Base-by-base conservation (phyloP, 2,329 filamentous ascomycete species). In the Exophiala oligosperma region DNA sequence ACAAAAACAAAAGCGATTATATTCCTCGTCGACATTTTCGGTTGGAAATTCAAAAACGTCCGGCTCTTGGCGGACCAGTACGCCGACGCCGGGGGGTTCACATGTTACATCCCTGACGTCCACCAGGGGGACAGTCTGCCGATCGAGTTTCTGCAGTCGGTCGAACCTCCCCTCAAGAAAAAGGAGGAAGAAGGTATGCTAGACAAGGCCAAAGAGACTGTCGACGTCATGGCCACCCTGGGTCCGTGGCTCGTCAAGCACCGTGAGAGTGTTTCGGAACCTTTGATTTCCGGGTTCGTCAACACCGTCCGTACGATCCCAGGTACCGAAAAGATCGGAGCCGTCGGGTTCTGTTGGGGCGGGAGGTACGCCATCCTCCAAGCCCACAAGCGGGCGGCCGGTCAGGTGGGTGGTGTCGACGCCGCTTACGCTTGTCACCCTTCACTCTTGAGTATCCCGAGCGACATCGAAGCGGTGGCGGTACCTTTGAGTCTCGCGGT, bases 281-380 rank as follows among this genome's bases (percentile, higher is more conserved):
- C 76, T 0, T 54, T 78, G n/a, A 75, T 78, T 56, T 73, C 76
- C 35, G 70, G 69, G 44, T 79, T 77, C 67, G 74, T 78, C 59
- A 69, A 71, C 47, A 63, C 73, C 21, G 68, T 79, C 4, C 68
- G 73, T 24, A 64, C 64, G 54, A 71, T 72, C 5, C 73, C 73
- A 1, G 75, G 74, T 1, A 77, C 74, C 3, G 51, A 59, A 29
- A 63, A 61, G 47, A 71, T 79, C 14, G 75, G 72, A n/a, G 74
- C 72, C 5, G 71, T 80, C 28, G 78, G 78, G 4, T 80, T 79
- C 67, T 80, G 78, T 71, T 80, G 76, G 69, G 78, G 78, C 32
- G 78, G 70, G 0, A 65, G 73, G 28, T 76, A 77, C 59, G 71
- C 73, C 38, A 71, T 76, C 48, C 63, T 76, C 11, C 59, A 66